Percentiles rank a stretch among this genome's conserved stretches.
Conservation (phyloP, 225 moss, liverwort and hornwort genomes). For the Straminergon stramineum region DNA sequence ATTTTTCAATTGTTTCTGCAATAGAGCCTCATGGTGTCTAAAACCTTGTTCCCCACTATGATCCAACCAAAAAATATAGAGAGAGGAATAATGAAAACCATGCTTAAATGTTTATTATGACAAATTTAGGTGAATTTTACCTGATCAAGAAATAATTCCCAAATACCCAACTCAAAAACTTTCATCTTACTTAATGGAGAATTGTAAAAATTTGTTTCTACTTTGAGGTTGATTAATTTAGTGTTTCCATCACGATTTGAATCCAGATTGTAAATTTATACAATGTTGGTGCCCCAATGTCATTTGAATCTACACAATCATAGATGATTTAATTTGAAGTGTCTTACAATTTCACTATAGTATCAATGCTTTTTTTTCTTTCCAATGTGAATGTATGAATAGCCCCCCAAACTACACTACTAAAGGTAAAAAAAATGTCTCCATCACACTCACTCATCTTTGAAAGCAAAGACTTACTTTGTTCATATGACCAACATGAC, state of each 20-base stretch:
- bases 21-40: too few species aligned
- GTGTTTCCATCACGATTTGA: rapidly evolving
- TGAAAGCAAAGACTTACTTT: neutral
- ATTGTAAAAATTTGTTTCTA: neutral
- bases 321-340: neutral
- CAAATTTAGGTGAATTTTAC: neutral
- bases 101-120: neutral
- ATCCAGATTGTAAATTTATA: neutral
- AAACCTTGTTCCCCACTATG: rapidly evolving
- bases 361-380: neutral
- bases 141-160: rapidly evolving
- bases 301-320: neutral
- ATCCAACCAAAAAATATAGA: neutral
- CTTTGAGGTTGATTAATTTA: neutral
- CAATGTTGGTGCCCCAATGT: neutral
- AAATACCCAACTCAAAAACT: neutral
- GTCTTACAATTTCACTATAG: neutral
- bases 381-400: neutral
- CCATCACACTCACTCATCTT: too few species aligned
- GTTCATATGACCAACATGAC: rapidly evolving
- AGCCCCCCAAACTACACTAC: neutral
- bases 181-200: neutral
- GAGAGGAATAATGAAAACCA: neutral
- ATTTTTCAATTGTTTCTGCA: too few species aligned
- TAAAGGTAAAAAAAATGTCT: neutral